Base-by-base conservation (phyloP, 805 yeast species). In the Tetrapisispora arboricola region DNA sequence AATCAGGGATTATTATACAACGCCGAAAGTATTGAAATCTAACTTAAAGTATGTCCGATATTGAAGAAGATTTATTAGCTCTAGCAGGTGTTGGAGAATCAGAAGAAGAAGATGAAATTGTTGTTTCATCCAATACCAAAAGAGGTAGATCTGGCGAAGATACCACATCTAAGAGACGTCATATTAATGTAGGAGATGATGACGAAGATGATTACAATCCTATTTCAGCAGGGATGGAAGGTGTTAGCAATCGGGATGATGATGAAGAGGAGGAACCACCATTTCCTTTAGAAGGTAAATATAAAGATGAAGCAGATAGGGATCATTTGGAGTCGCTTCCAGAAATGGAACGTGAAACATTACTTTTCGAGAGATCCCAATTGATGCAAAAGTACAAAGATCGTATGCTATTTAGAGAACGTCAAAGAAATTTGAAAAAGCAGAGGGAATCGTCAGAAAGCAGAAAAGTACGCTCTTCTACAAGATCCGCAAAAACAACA, bases 41-140 rank as follows among this genome's bases (percentile, higher is more conserved):
- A 22, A 7, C 13, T 25, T 25, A 11, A 25, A 25, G 13, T 10
- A 84, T 84, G 94, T 80, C 88, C 45, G 94, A 78, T 58, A 76
- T 86, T 57, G 96, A 88, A 60, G 97, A 90, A 61, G 98, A 92
- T 73, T 74, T 92, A 66, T 75, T 90, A 58, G 97, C 96, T 17
- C 75, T 92, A 54, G 98, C 98, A 39, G 97, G 94, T 45, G 78
- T 73, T 20, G 81, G 72, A 39, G 78, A 74, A 26, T 79, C 56
- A 13, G 63, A 55, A 36, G 61, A 57, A 29, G 63, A 56, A 31
- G 69, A 63, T 35, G 65, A 64, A 21, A 60, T 63, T 25, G 58
- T 46, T 15, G 51, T 53, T 22, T 39, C 58, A 2, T 47, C 53
- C 10, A 48, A 54, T 9, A 44, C 53, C 13, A 58, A 56, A 36